These are phyloP conservation scores for Daphne laureola DNA, from an alignment of 441 rosid species.

Conservation along the genomic window DNA sequence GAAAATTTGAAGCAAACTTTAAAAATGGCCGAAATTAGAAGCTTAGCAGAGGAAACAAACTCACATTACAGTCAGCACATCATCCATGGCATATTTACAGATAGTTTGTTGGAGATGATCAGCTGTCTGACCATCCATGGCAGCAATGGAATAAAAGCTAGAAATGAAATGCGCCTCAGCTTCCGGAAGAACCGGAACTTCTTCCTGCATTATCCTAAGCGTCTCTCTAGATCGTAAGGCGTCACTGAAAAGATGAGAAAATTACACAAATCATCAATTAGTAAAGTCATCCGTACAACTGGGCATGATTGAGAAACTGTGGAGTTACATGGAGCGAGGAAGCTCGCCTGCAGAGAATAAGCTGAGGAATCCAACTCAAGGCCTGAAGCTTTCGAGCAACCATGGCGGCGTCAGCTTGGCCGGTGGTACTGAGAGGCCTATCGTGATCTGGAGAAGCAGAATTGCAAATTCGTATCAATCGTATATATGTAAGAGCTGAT, in stretches of 20 bases:
- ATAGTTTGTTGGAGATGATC: conserved; percentile 67
- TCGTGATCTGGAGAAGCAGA: conserved; percentile 54
- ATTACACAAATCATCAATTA: conserved; percentile 9
- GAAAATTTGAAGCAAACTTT: no score
- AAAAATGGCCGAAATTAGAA: not conserved
- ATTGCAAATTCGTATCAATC: not conserved
- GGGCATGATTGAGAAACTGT: not conserved
- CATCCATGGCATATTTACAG: conserved; percentile 58
- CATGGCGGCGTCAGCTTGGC: conserved; percentile 56
- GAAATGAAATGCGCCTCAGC: conserved; percentile 78
- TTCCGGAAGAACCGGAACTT: conserved; percentile 47
- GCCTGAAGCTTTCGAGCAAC: conserved; percentile 57
- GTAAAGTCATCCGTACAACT: not conserved
- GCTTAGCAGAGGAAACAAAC: conserved; percentile 15
- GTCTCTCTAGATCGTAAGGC: conserved; percentile 75
- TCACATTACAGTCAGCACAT: conserved; percentile 69
- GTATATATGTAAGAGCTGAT: not conserved
- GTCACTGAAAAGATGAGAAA: conserved; percentile 35
- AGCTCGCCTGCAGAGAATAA: conserved; percentile 61
- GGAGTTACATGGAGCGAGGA: not conserved
- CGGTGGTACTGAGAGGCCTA: conserved; percentile 69
- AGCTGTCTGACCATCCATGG: conserved; percentile 97
- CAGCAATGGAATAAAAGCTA: conserved; percentile 89
- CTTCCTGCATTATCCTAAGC: conserved; percentile 75
- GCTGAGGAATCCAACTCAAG: conserved; percentile 84